A percentile compares a stretch with the other conserved stretches of the same genome.
phyloP scores from a whole-genome alignment of 163 green algal genomes.

The Volvox carteri region DNA sequence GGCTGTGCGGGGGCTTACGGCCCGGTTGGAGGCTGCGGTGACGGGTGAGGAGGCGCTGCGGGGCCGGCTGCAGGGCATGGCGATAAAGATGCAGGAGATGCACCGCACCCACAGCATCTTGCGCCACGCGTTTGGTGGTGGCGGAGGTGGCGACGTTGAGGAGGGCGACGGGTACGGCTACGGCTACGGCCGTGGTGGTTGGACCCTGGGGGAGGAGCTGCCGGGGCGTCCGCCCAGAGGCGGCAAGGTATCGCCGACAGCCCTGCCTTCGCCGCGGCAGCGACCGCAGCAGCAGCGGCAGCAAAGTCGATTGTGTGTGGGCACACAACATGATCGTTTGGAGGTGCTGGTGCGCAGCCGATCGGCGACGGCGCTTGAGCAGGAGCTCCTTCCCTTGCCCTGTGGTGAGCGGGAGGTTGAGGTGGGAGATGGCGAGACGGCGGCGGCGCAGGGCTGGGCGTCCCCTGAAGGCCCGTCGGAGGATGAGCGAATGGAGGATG shows the following conservation, averaged over 20 bases:
- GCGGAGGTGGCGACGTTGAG: not conserved
- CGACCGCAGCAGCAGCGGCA: not conserved
- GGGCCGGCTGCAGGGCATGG: not conserved
- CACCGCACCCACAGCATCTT: conserved; percentile 27
- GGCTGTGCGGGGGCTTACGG: not conserved
- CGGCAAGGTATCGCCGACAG: not conserved
- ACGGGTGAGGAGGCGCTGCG: not conserved
- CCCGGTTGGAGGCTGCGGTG: not conserved
- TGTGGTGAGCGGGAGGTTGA: not conserved
- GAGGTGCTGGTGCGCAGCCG: too few relatives aligned
- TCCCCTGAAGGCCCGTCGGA: not conserved
- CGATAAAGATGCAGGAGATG: conserved; percentile 1
- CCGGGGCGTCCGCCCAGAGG: not conserved
- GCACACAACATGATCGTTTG: too few relatives aligned
- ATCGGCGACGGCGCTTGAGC: too few relatives aligned
- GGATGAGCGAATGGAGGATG: too few relatives aligned
- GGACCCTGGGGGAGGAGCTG: not conserved
- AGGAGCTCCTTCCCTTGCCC: too few relatives aligned
- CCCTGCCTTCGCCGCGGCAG: not conserved
- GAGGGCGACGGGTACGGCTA: not conserved
- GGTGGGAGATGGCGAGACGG: not conserved
- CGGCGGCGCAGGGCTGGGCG: not conserved
- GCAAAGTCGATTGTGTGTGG: too few relatives aligned
- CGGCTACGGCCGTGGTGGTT: not conserved
- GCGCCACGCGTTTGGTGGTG: conserved; percentile 14